phyloP scores from a whole-genome alignment of 1,284 basidiomycete genomes.

The Tilletia caries region DNA sequence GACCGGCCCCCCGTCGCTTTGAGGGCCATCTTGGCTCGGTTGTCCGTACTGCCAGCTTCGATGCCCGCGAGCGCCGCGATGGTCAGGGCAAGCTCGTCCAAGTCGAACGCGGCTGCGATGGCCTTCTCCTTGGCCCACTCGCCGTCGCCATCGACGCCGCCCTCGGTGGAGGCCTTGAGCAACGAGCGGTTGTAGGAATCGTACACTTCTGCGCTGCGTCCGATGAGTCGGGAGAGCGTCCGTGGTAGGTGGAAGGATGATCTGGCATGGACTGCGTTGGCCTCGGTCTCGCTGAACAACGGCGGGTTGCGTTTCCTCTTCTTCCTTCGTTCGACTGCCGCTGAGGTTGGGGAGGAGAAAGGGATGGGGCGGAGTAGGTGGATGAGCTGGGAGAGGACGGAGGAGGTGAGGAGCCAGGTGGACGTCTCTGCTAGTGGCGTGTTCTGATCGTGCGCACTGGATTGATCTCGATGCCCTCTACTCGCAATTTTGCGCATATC shows the following conservation, averaged over 20 bases:
- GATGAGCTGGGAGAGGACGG: conserved; percentile 44
- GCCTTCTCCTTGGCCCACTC: background rate
- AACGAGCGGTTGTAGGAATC: conserved; percentile 18
- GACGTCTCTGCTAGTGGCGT: background rate
- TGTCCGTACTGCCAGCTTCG: background rate
- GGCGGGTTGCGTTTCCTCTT: background rate
- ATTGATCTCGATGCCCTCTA: background rate
- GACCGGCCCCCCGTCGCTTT: conserved; percentile 40
- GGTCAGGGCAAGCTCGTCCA: background rate
- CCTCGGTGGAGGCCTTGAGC: conserved; percentile 20
- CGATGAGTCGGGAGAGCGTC: conserved; percentile 24
- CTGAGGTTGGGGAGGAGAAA: conserved; percentile 26
- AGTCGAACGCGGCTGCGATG: background rate
- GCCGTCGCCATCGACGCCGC: conserved; percentile 10
- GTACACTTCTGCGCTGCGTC: conserved; percentile 26
- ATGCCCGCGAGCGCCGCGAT: conserved; percentile 29
- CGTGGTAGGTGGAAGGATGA: background rate
- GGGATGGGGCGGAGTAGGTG: conserved; percentile 25
- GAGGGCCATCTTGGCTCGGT: conserved; percentile 27
- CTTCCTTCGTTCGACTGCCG: too few species aligned
- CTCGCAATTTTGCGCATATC: too few species aligned
- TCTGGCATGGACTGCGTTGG: background rate
- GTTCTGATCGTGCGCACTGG: background rate
- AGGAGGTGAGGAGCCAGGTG: conserved; percentile 47
- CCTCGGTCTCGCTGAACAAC: conserved; percentile 2